Conservation (phyloP, 2,329 filamentous ascomycete genomes). For the Paraphoma chrysanthemicola region DNA sequence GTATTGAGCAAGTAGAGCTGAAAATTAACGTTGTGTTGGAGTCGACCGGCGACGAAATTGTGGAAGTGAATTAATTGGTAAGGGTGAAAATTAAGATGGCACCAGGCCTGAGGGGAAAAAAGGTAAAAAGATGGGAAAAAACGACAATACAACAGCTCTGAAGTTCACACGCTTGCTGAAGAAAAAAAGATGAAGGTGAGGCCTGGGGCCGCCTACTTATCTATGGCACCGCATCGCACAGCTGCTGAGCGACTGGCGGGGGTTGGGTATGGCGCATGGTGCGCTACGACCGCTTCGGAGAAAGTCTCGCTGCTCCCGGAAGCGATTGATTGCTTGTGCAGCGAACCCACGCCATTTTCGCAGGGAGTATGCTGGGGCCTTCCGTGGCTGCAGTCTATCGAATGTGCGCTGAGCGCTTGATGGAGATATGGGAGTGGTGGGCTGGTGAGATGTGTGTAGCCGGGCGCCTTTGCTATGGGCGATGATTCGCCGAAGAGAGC, state of each 20-base stretch:
- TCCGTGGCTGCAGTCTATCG: constrained; percentile 45
- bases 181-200: constrained; percentile 45
- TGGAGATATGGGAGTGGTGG: constrained; percentile 41
- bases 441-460: constrained; percentile 33
- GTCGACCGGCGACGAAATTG: constrained; percentile 52
- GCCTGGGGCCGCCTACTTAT: constrained; percentile 42
- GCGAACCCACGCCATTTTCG: constrained; percentile 29
- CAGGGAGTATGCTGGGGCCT: constrained; percentile 38
- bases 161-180: constrained; percentile 61
- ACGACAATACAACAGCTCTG: constrained; percentile 58
- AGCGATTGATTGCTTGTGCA: constrained; percentile 45
- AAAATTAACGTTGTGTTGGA: constrained; percentile 49
- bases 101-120: constrained; percentile 57
- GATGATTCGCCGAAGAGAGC: constrained; percentile 29
- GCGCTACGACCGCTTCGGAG: constrained; percentile 30
- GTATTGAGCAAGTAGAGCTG: constrained; percentile 57
- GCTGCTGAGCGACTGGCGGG: constrained; percentile 29
- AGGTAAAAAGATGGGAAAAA: constrained; percentile 52
- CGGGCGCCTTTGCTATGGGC: constrained; percentile 24
- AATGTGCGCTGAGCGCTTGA: constrained; percentile 45
- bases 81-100: constrained; percentile 46
- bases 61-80: constrained; percentile 45
- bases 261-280: constrained; percentile 29
- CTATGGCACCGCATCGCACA: constrained; percentile 36
- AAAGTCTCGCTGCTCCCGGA: constrained; percentile 32